phyloP scores from a whole-genome alignment of 805 yeast genomes.

The Metschnikowia proteae region DNA sequence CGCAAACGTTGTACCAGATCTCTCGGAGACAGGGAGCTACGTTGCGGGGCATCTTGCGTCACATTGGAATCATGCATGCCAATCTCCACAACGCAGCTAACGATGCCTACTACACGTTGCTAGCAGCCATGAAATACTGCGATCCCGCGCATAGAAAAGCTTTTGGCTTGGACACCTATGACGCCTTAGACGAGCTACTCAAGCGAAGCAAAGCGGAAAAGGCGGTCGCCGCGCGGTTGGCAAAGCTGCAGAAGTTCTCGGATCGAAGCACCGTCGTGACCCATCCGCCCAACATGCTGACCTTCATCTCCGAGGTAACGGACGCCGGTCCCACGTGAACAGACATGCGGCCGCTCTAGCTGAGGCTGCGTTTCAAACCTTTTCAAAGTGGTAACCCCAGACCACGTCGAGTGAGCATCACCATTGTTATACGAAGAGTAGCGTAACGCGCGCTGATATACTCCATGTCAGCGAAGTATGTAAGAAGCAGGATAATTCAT shows the following conservation, averaged over 20 bases:
- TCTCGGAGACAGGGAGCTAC: constrained; percentile 19
- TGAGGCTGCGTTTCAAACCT: too few species aligned
- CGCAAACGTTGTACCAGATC: constrained; percentile 16
- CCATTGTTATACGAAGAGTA: neutral
- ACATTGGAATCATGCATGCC: constrained; percentile 22
- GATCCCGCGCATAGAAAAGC: constrained; percentile 21
- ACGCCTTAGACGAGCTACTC: constrained; percentile 6
- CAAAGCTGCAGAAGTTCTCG: neutral
- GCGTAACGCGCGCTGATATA: neutral
- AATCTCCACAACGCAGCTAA: constrained; percentile 28
- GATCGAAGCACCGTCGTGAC: neutral
- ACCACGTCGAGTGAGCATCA: too few species aligned
- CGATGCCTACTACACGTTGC: constrained; percentile 27
- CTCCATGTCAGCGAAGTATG: constrained; percentile 3
- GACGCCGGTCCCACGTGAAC: neutral
- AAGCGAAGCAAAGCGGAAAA: neutral
- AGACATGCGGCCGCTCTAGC: too few species aligned
- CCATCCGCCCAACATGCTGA: neutral
- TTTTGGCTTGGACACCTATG: constrained; percentile 18
- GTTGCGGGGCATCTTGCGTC: constrained; percentile 21
- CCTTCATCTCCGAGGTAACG: neutral
- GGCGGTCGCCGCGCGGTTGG: constrained; percentile 2
- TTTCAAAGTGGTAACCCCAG: too few species aligned
- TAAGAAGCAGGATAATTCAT: neutral
- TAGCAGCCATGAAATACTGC: constrained; percentile 23